A percentile compares a stretch with the other conserved stretches of the same genome.
phyloP scores from a whole-genome alignment of 495 filamentous ascomycete species.

The Neurospora sp. region DNA sequence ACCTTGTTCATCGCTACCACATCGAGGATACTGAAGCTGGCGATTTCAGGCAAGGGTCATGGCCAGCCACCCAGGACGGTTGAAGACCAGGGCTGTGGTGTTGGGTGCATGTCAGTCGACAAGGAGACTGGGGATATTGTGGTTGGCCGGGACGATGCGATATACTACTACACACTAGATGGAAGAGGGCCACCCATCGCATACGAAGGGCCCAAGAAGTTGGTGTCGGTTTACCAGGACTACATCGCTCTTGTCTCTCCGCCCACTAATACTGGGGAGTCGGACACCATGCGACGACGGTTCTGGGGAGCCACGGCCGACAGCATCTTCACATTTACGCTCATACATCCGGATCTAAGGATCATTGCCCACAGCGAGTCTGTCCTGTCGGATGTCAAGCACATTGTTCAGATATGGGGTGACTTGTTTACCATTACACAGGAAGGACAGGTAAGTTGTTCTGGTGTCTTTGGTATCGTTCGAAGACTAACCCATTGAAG shows the following conservation, averaged over 20 bases:
- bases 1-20: conserved; percentile 90
- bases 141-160: conserved; percentile 84
- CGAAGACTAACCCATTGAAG: conserved; percentile 26
- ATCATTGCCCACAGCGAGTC: conserved; percentile 86
- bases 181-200: conserved; percentile 80
- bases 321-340: conserved; percentile 72
- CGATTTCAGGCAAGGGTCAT: conserved; percentile 77
- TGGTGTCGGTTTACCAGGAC: conserved; percentile 70
- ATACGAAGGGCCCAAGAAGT: conserved; percentile 81
- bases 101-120: conserved; percentile 89
- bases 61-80: conserved; percentile 80
- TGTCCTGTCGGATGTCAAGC: conserved; percentile 65
- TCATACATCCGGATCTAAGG: conserved; percentile 83
- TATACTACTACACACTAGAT: conserved; percentile 83
- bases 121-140: conserved; percentile 71
- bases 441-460: conserved; percentile 67
- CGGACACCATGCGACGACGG: conserved; percentile 40
- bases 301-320: conserved; percentile 61
- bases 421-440: conserved; percentile 79
- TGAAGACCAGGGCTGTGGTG: conserved; percentile 78
- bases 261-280: conserved; percentile 41
- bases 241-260: conserved; percentile 87
- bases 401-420: conserved; percentile 80
- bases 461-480: background rate
- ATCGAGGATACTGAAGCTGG: conserved; percentile 72